Percentiles rank a stretch among this genome's conserved stretches.
phyloP scores from a whole-genome alignment of 345 rosid genomes.

The Eucalyptus virginea region DNA sequence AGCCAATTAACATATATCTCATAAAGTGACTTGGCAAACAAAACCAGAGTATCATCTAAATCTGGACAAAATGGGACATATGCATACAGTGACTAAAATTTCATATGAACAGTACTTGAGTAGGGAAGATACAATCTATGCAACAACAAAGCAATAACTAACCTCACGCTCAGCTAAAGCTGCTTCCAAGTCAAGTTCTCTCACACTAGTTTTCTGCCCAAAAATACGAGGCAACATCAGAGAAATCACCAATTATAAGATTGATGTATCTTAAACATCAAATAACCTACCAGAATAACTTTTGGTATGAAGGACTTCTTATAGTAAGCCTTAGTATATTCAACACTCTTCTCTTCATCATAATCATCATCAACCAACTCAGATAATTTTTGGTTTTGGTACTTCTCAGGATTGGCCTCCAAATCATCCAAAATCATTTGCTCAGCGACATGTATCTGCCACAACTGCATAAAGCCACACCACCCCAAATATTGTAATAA shows the following conservation, averaged over 20 bases:
- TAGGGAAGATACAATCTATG: background rate
- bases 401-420: constrained; percentile 80
- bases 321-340: constrained; percentile 42
- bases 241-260: background rate
- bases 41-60: background rate
- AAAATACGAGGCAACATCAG: constrained; percentile 4
- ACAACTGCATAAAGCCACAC: constrained; percentile 37
- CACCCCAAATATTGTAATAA: background rate
- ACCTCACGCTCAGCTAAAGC: constrained; percentile 90
- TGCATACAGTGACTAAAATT: background rate
- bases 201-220: constrained; percentile 81
- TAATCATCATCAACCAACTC: constrained; percentile 71
- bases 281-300: constrained; percentile 47
- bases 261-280: background rate
- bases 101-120: background rate
- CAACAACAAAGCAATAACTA: background rate
- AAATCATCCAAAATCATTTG: constrained; percentile 89
- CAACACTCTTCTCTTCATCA: constrained; percentile 54
- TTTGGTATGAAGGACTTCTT: constrained; percentile 56
- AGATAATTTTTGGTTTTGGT: constrained; percentile 64
- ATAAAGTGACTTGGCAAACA: background rate
- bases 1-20: background rate
- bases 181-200: constrained; percentile 88
- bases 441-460: constrained; percentile 90
- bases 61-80: background rate